Conservation (phyloP, 768 basidiomycete genomes). For the Tricholomella constricta region DNA sequence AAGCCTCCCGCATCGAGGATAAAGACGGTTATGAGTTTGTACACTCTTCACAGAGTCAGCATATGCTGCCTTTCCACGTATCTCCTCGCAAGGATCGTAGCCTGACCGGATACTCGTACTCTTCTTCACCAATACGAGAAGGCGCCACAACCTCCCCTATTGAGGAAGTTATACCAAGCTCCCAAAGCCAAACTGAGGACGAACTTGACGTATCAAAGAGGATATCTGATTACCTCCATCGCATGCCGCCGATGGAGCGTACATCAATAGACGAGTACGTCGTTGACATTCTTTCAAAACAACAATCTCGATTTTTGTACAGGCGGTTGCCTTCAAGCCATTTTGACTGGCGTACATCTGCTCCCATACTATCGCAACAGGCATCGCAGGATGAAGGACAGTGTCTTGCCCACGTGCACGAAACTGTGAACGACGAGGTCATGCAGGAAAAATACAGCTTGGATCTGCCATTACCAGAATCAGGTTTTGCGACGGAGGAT, state of each 20-base stretch:
- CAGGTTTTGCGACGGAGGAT: conserved; percentile 38
- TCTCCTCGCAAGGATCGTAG: conserved; percentile 21
- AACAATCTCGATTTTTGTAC: neutral
- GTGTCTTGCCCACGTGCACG: conserved; percentile 13
- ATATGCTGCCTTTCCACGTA: conserved; percentile 21
- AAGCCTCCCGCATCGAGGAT: conserved; percentile 6
- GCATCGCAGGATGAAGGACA: neutral
- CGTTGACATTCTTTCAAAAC: too few relatives aligned
- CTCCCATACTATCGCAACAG: neutral
- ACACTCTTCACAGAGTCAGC: conserved; percentile 39
- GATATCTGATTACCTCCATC: conserved; percentile 3
- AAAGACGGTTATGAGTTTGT: conserved; percentile 23
- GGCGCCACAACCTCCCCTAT: neutral
- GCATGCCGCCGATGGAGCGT: neutral
- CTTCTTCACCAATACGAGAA: conserved; percentile 7
- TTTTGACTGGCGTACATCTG: neutral
- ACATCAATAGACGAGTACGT: conserved; percentile 2
- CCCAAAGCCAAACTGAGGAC: conserved; percentile 45
- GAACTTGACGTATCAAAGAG: conserved; percentile 28
- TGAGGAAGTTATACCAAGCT: conserved; percentile 43
- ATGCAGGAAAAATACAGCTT: neutral
- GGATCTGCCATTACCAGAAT: conserved; percentile 12
- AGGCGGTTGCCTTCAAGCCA: neutral
- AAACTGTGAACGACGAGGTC: conserved; percentile 3
- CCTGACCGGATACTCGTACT: neutral